These are phyloP conservation scores for Linum lewisii DNA, from an alignment of 345 rosid genomes.

Conservation along the genomic window DNA sequence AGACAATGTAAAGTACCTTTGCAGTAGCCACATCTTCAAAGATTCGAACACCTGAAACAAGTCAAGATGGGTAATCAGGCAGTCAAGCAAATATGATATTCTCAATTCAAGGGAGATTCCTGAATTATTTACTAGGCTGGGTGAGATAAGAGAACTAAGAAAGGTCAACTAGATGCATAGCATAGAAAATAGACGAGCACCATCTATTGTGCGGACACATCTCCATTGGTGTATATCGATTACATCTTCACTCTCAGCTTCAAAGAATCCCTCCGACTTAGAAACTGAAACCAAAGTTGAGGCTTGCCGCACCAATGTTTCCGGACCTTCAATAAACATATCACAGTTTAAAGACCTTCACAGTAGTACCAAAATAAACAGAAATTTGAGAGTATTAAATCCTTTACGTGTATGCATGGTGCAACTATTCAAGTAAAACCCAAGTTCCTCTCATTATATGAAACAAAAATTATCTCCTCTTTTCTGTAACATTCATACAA, in stretches of 20 bases:
- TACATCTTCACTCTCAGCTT: constrained; percentile 74
- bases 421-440: background rate
- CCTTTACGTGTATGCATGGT: background rate
- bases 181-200: constrained; percentile 23
- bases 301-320: constrained; percentile 63
- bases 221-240: constrained; percentile 83
- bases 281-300: constrained; percentile 38
- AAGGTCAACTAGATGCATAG: background rate
- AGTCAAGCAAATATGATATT: background rate
- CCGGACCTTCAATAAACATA: constrained; percentile 55
- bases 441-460: background rate
- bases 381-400: too few species aligned
- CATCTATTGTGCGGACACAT: constrained; percentile 78
- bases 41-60: constrained; percentile 79
- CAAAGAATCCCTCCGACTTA: constrained; percentile 38
- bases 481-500: background rate
- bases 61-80: background rate
- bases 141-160: too few species aligned
- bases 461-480: background rate
- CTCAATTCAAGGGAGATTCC: background rate
- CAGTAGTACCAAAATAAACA: too few species aligned
- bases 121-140: background rate
- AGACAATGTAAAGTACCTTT: constrained; percentile 43
- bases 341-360: background rate
- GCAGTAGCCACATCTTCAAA: constrained; percentile 72